Base-by-base conservation (phyloP, 177 flowering plant species). In the Vitis hybrid region DNA sequence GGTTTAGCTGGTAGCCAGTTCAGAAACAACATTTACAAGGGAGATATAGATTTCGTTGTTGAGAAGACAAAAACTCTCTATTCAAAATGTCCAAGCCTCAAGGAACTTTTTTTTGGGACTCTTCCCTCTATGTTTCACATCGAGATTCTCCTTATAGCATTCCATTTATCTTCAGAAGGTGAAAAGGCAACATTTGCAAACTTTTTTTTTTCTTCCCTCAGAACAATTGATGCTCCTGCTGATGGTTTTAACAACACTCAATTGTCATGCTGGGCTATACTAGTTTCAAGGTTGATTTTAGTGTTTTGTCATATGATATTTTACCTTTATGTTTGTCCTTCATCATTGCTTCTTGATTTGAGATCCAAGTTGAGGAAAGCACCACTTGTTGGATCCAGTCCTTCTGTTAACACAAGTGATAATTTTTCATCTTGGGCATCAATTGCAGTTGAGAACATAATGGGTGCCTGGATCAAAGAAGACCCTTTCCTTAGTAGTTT, bases 111-210 rank as follows among this genome's bases (percentile, higher is more conserved):
- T 68, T 72, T 88, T 65, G 83, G 23, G 14, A 61, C 75, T 52
- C 91, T 95, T 68, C 99, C 99, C 9, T 88, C 88, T 64, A n/a
- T 74, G 15, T 85, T 88, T 70, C 97, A 95, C 76, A 80, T 95
- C 61, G 91, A 95, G 86, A 85, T 93, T 70, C 87, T 95, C 74
- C 84, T 95, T 49, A 78, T 91, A 85, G 90, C 97, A 60, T 95
- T 91, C 71, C 94, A 95, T 80, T 77, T 89, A 61, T 91, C 94
- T 63, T 66, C 90, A 56, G 85, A 82, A 59, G 82, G 48, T 68
- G 97, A 91, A 71, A 95, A 90, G 82, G 79, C 70, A 62, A 56
- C 66, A 23, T 69, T 85, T 49, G 94, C 88, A 62, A 87, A 74
- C 59, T 48, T 74, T 5, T 17, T 95, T 23, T 80, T 86, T 74